Base-by-base conservation (phyloP, 1,139 yeast species). In the Lodderomyces pseudojiufengensis region DNA sequence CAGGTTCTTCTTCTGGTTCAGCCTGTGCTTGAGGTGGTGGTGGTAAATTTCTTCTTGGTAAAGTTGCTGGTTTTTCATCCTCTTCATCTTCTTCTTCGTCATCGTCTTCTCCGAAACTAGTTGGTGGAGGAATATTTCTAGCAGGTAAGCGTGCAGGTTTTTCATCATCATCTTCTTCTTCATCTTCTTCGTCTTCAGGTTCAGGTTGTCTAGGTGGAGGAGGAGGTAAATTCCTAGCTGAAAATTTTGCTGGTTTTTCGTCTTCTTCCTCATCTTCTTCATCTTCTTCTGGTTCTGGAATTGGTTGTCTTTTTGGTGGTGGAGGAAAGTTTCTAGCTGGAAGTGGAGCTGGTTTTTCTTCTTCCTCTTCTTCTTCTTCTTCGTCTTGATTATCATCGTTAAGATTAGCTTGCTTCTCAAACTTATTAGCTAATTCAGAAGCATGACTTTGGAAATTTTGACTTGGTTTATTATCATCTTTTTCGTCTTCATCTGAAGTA, bases 31-130 rank as follows among this genome's bases (percentile, higher is more conserved):
- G 41, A 11, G 52, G 48, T 21, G 55, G 50, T 29, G 56, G 48
- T 14, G 58, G 48, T 20, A 36, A 45, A 18, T 35, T 37, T 40
- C 48, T 29, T 25, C 43, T 32, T 22, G 50, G 42, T 23, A 49
- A 43, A 5, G 33, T 21, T 52, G 83, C 94, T 44, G 79, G 87
- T 51, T 80, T 78, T 46, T 72, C 83, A 48, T 82, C 81, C 37
- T 78, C 82, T 51, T 78, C 80, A 45, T 77, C 77, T 4, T 24
- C 27, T 26, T 31, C 38, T 12, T 21, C 35, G 28, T 46, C 29
- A 35, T 41, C 32, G 10, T 24, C 35, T 10, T 25, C 23, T 14
- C 14, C 31, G 8, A 27, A 50, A 29, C 57, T 40, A 13, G 52
- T 47, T 21, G 55, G 50, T 29, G 57, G 48, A 14, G 58, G 48